phyloP scores from a whole-genome alignment of 176 grass and related monocot species.

The Cenchrus fungigraminus region DNA sequence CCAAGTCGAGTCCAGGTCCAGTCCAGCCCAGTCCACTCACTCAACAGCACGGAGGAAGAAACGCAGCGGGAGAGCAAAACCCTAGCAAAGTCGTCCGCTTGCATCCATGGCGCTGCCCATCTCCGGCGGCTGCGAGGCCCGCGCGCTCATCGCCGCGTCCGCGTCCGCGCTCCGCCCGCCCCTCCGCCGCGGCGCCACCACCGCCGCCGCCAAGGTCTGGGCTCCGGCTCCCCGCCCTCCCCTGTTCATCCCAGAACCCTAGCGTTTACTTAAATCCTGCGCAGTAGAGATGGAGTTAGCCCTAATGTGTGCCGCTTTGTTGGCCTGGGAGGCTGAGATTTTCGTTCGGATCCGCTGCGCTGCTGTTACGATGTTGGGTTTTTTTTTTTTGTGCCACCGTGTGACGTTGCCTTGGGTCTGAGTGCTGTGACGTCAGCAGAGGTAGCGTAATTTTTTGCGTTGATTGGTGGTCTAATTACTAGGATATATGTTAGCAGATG shows the following conservation, averaged over 20 bases:
- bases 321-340: background rate
- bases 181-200: background rate
- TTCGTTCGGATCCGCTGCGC: background rate
- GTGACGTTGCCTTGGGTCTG: background rate
- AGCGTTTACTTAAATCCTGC: background rate
- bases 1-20: background rate
- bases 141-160: constrained; percentile 44
- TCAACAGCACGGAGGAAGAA: no score
- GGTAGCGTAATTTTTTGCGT: background rate
- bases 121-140: constrained; percentile 31
- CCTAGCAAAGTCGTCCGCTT: constrained; percentile 35
- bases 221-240: background rate
- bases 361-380: no score
- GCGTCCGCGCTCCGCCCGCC: constrained; percentile 31
- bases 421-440: background rate
- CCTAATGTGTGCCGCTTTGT: no score
- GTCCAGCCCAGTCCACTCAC: background rate
- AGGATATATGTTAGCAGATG: background rate
- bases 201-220: constrained; percentile 37
- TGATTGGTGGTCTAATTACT: background rate
- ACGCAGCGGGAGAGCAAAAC: constrained; percentile 9
- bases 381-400: background rate
- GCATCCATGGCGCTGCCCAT: constrained; percentile 45
- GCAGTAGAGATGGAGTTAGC: background rate
- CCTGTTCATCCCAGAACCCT: constrained; percentile 14